Evolutionary conservation across 345 rosid genomes (phyloP), one percentile per base, ranked within the genome.

Genomic region (Stellera chamaejasme): DNA sequence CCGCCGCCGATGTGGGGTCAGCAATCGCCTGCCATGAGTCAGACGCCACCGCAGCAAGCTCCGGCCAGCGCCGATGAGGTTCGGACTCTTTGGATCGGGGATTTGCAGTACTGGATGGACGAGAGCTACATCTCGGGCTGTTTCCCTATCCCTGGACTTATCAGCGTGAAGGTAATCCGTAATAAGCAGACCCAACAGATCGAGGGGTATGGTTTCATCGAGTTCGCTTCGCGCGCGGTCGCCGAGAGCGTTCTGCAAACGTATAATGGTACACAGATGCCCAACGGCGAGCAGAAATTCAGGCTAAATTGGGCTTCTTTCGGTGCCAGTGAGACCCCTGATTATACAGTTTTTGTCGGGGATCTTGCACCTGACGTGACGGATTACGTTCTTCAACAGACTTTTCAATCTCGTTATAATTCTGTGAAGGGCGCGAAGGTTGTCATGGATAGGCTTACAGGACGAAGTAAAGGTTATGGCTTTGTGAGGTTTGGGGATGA

Each of bases 71-170:
- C 75, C 11, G 95, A 88, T 8, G 97, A 90, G 80, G 77, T 84
- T 68, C 87, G 96, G 58, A 90, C 97, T 45, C 84, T 90, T 49
- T 90, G 97, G 97, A 87, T 90, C 77, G 97, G 97, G 0, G 94
- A 90, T 60, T 80, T 90, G 69, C 91, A 84, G 84, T 82, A 82
- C 72, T 90, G 95, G 95, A 87, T 90, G 97, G 96, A 90, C 60
- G 97, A 90, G 75, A 67, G 7, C 59, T 90, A 81, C 69, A 60
- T 90, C 44, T 49, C 41, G 41, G 47, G 56, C 57, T 82, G 89
- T 56, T 87, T 90, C 56, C 73, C 87, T 52, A 78, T 75, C 39
- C 79, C 80, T 13, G 88, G 88, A 85, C 94, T 80, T 50, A 45
- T 58, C 16, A 14, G 26, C 10, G 77, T 76, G 28, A 90, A 90